Base-by-base conservation (phyloP, 768 basidiomycete genomes). In the Mycena chlorophos region DNA sequence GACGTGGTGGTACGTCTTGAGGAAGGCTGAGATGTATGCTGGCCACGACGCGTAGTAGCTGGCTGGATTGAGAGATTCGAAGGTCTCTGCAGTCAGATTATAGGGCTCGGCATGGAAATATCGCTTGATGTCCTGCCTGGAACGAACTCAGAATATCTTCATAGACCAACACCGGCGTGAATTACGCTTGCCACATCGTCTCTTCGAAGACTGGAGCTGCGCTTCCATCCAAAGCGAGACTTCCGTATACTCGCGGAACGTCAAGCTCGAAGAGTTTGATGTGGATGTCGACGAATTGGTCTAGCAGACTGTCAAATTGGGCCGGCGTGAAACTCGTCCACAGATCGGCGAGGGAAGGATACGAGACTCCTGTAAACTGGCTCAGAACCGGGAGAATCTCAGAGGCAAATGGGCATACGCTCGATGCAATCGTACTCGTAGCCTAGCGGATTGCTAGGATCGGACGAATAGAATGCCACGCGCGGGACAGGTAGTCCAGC, bases 391-490 rank as follows among this genome's bases (percentile, higher is more conserved):
- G 25, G 17, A 3, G 13, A 49, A 40, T 22, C 30, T 20, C n/a
- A 28, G 5, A 30, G 3, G 14, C 6, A 5, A 26, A 10, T 22
- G 12, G 16, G 49, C 58, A 3, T 3, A 61, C 60, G 54, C 38
- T 61, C 50, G 14, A 61, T 37, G 40, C 60, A 61, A 30, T 61
- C 57, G 53, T 61, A 61, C 50, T 61, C 60, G 49, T 61, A 61
- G 25, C 22, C 23, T 16, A 57, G 10, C 2, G 56, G 38, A 39
- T 61, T 57, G 6, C 47, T 22, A 13, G 49, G 45, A 28, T 57
- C 56, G 1, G 60, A 51, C 16, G 27, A 57, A 26, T 51, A 61
- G 50, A 61, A 61, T 5, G 55, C 49, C 6, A 61, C 56, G 17
- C 51, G 49, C 4, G 55, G 60, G 2, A 52, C 56, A 1, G 60